Conservation (phyloP, 306 rosid species). For the Fragaria nilgerrensis region DNA sequence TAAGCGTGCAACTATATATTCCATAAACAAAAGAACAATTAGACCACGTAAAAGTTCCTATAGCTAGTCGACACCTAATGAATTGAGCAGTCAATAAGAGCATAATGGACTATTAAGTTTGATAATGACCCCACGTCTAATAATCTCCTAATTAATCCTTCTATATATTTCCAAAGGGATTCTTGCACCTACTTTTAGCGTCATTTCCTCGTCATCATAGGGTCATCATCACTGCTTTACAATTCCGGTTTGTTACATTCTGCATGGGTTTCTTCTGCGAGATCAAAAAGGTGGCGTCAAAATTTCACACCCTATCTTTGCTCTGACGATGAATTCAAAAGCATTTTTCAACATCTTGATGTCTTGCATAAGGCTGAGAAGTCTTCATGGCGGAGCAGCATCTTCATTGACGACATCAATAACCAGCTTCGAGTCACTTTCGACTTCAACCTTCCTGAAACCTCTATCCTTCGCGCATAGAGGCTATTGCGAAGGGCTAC, state of each 20-base stretch:
- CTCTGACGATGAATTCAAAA: too few relatives aligned
- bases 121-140: conserved; percentile 16
- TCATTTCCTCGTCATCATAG: conserved; percentile 24
- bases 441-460: too few relatives aligned
- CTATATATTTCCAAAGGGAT: not conserved
- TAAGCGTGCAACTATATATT: not conserved
- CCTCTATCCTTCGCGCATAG: too few relatives aligned
- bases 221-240: not conserved
- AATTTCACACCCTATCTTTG: too few relatives aligned
- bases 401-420: too few relatives aligned
- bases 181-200: conserved; percentile 3
- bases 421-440: too few relatives aligned
- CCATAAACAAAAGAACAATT: not conserved
- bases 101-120: not conserved
- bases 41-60: not conserved
- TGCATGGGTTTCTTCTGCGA: not conserved
- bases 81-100: not conserved
- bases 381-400: too few relatives aligned
- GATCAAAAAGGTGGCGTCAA: not conserved
- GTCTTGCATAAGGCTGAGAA: too few relatives aligned
- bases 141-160: not conserved
- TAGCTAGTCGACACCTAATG: not conserved
- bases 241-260: not conserved
- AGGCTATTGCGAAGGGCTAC: too few relatives aligned
- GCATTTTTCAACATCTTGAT: too few relatives aligned